Percentiles rank a stretch among this genome's conserved stretches.
Conservation (phyloP, 2,329 filamentous ascomycete species). For the Magnaporthiopsis rhizophila region DNA sequence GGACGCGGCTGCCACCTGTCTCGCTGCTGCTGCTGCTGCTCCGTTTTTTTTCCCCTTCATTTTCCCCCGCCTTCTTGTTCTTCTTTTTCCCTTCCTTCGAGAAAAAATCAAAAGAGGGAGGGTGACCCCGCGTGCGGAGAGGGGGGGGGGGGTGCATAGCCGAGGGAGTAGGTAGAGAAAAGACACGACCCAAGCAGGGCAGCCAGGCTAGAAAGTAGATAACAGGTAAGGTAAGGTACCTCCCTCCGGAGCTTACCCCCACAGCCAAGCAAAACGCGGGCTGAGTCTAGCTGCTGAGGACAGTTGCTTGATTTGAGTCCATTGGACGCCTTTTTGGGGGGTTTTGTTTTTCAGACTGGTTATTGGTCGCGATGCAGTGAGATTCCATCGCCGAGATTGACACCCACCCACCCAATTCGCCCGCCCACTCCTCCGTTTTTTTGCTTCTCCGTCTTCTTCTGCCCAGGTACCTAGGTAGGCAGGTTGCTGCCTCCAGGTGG, state of each 20-base stretch:
- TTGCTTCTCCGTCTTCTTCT: neutral
- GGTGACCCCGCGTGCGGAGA: slow-evolving; percentile 9
- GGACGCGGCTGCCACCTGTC: too few relatives aligned
- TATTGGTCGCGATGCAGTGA: neutral
- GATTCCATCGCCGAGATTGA: neutral
- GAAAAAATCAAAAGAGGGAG: neutral
- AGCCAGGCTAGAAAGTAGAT: too few relatives aligned
- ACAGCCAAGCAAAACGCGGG: neutral
- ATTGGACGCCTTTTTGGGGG: too few relatives aligned
- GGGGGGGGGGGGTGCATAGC: slow-evolving; percentile 10
- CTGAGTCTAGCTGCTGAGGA: neutral
- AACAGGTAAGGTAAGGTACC: neutral
- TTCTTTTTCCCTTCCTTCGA: neutral
- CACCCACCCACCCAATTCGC: neutral
- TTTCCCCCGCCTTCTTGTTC: too few relatives aligned
- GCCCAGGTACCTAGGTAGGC: neutral
- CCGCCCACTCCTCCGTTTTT: neutral
- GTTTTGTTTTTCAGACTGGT: too few relatives aligned
- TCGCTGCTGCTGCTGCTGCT: too few relatives aligned
- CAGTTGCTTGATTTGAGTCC: too few relatives aligned
- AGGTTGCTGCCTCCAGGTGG: neutral
- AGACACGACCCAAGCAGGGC: neutral
- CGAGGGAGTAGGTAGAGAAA: neutral
- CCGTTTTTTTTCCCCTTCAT: too few relatives aligned
- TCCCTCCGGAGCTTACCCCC: neutral